phyloP scores from a whole-genome alignment of 768 basidiomycete genomes.

The Tulasnella sp. region DNA sequence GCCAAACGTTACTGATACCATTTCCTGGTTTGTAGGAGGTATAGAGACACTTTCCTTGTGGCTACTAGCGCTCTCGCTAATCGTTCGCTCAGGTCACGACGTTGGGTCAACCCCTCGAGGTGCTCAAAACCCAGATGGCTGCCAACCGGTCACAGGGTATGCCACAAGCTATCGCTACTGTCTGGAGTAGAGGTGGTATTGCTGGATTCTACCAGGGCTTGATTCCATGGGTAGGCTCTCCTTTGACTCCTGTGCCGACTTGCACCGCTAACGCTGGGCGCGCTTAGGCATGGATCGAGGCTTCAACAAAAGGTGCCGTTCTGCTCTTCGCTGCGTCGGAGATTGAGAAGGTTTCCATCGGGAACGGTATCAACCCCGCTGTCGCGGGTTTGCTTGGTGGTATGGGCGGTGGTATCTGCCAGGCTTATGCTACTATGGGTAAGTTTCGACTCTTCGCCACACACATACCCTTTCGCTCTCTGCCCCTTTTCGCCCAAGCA shows the following conservation, averaged over 20 bases:
- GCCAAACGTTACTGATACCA: not conserved
- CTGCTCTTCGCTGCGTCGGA: slow-evolving; percentile 95
- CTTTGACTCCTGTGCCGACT: not conserved
- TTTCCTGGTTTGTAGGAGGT: slow-evolving; percentile 21
- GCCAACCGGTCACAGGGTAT: slow-evolving; percentile 91
- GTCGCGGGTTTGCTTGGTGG: slow-evolving; percentile 88
- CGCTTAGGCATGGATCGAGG: slow-evolving; percentile 96
- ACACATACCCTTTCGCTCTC: not conserved
- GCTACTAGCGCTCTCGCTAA: not conserved
- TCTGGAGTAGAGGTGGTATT: slow-evolving; percentile 89
- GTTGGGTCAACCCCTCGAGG: slow-evolving; percentile 95
- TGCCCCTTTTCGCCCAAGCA: not conserved
- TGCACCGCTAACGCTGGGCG: not conserved
- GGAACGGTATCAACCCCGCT: slow-evolving; percentile 72
- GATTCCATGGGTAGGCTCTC: slow-evolving; percentile 84
- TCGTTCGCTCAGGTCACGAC: slow-evolving; percentile 76
- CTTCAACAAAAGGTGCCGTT: slow-evolving; percentile 96
- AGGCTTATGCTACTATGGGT: slow-evolving; percentile 99
- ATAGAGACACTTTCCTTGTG: not conserved
- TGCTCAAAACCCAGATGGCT: slow-evolving; percentile 99
- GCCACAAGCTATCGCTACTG: slow-evolving; percentile 74
- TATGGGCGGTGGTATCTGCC: slow-evolving; percentile 95
- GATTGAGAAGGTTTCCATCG: slow-evolving; percentile 67
- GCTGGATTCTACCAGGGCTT: slow-evolving; percentile 95
- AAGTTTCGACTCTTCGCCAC: slow-evolving; percentile 38